Evolutionary conservation across 2,329 filamentous ascomycete genomes (phyloP).

Genomic region (Cryphonectria radicalis): DNA sequence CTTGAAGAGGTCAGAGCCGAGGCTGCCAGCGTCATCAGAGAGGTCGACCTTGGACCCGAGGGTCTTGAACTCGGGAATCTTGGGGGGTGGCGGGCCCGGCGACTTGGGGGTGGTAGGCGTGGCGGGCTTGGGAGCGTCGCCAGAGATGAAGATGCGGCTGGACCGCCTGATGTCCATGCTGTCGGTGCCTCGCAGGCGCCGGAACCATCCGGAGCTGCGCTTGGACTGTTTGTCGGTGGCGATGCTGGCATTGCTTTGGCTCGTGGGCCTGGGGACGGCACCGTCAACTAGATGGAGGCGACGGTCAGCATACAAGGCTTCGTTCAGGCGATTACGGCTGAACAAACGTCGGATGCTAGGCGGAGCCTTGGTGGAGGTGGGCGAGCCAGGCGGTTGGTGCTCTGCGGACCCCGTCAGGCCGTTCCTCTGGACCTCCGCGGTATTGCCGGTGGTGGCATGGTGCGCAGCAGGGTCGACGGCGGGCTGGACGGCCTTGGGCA

Average conservation of each 20-base stretch:
- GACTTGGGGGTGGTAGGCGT: constrained; percentile 41
- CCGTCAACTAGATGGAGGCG: constrained; percentile 45
- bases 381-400: constrained; percentile 52
- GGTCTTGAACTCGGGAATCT: constrained; percentile 62
- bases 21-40: constrained; percentile 47
- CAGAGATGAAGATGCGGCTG: constrained; percentile 48
- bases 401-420: constrained; percentile 56
- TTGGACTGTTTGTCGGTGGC: constrained; percentile 58
- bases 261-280: constrained; percentile 50
- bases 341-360: constrained; percentile 63
- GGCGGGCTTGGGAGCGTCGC: constrained; percentile 34
- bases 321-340: constrained; percentile 59
- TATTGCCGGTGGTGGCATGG: constrained; percentile 29
- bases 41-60: constrained; percentile 53
- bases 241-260: constrained; percentile 54
- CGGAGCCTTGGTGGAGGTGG: constrained; percentile 54
- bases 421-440: constrained; percentile 36
- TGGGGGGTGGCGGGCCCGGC: constrained; percentile 59
- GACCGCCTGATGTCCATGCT: constrained; percentile 41
- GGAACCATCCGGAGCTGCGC: constrained; percentile 64
- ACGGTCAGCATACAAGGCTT: constrained; percentile 52
- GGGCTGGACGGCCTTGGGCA: constrained; percentile 40
- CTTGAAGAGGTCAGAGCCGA: constrained; percentile 62
- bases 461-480: constrained; percentile 30
- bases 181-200: constrained; percentile 51